phyloP scores from a whole-genome alignment of 495 filamentous ascomycete species.

The Penicillium silybi region DNA sequence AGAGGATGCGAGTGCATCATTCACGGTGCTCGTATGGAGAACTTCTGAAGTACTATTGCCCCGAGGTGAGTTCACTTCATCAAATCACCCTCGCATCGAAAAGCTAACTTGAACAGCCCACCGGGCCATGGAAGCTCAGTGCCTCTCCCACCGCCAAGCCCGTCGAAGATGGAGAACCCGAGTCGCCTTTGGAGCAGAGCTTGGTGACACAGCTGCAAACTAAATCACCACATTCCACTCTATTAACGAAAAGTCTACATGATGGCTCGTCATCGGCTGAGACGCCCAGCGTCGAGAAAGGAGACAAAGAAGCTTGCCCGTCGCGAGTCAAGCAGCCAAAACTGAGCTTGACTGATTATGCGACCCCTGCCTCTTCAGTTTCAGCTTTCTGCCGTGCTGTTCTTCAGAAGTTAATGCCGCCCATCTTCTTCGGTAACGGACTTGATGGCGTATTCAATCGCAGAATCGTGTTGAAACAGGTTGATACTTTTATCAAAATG shows the following conservation, averaged over 20 bases:
- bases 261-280: background rate
- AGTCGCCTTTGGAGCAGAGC: slow-evolving; percentile 17
- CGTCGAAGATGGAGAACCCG: background rate
- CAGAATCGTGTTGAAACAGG: slow-evolving; percentile 53
- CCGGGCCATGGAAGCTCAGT: slow-evolving; percentile 29
- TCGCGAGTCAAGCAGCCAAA: slow-evolving; percentile 14
- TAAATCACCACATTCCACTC: slow-evolving; percentile 1
- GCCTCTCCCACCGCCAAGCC: slow-evolving; percentile 10
- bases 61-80: slow-evolving; percentile 42
- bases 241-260: background rate
- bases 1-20: slow-evolving; percentile 66
- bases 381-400: slow-evolving; percentile 87
- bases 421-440: slow-evolving; percentile 67
- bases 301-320: background rate
- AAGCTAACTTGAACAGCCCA: slow-evolving; percentile 20
- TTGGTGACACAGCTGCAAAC: slow-evolving; percentile 30
- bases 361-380: slow-evolving; percentile 64
- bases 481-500: slow-evolving; percentile 73
- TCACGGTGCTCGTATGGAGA: slow-evolving; percentile 70
- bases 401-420: slow-evolving; percentile 69
- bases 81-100: background rate
- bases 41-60: slow-evolving; percentile 79
- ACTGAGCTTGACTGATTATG: slow-evolving; percentile 59
- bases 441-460: slow-evolving; percentile 54
- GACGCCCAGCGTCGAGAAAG: background rate